Conservation (phyloP, 345 rosid species). For the Pelargonium nanum region DNA sequence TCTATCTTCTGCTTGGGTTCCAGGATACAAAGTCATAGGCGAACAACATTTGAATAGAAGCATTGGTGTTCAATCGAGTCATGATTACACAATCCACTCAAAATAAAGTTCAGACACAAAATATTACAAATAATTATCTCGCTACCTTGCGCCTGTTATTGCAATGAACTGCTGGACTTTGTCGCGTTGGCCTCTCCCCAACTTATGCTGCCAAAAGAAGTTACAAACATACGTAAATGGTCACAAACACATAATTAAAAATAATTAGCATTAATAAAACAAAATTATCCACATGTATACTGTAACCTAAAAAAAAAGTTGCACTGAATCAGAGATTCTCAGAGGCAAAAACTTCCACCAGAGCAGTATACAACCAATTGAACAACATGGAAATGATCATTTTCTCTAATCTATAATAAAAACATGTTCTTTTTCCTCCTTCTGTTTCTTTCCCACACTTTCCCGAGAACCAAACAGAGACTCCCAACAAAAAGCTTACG, state of each 20-base stretch:
- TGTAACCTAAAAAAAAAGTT: neutral
- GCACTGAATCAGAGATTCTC: too few relatives aligned
- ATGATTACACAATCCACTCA: too few relatives aligned
- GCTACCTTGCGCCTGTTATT: conserved; percentile 81
- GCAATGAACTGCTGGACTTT: conserved; percentile 81
- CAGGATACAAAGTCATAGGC: too few relatives aligned
- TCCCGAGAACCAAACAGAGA: neutral
- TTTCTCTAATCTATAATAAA: neutral
- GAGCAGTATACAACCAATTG: too few relatives aligned
- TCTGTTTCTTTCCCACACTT: neutral
- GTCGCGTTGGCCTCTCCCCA: conserved; percentile 76
- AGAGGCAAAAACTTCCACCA: too few relatives aligned
- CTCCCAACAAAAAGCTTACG: neutral
- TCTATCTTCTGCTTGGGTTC: too few relatives aligned
- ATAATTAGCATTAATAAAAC: too few relatives aligned
- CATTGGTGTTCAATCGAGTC: too few relatives aligned
- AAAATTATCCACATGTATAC: too few relatives aligned
- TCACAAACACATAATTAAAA: neutral
- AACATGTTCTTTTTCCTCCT: neutral
- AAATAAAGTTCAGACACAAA: neutral
- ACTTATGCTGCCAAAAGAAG: conserved; percentile 47
- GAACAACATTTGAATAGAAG: too few relatives aligned
- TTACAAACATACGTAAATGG: neutral
- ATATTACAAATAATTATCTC: conserved; percentile 2
- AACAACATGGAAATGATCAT: neutral